Percentiles rank a stretch among this genome's conserved stretches.
These are phyloP conservation scores for Aspergillus spinulosporus DNA, from an alignment of 2,329 filamentous ascomycete genomes.

Conservation along the genomic window DNA sequence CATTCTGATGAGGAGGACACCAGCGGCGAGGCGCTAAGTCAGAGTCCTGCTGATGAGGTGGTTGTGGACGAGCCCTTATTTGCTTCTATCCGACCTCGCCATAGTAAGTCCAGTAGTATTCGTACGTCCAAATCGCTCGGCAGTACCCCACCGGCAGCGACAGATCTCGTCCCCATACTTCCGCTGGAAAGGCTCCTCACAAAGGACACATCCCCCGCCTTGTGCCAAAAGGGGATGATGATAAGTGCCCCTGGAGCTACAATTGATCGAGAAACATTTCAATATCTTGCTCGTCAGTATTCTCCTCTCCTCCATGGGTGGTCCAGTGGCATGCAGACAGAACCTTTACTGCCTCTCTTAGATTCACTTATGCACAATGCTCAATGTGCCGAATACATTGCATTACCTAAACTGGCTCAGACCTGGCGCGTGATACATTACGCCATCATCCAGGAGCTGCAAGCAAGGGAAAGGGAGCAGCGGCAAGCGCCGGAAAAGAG, in stretches of 20 bases:
- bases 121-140: slow-evolving; percentile 55
- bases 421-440: slow-evolving; percentile 60
- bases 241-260: slow-evolving; percentile 51
- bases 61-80: slow-evolving; percentile 57
- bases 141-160: slow-evolving; percentile 54
- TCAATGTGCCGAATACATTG: slow-evolving; percentile 52
- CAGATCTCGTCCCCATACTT: slow-evolving; percentile 50
- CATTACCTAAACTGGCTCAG: slow-evolving; percentile 55
- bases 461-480: slow-evolving; percentile 39
- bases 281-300: slow-evolving; percentile 47
- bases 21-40: slow-evolving; percentile 50
- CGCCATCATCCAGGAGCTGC: slow-evolving; percentile 53
- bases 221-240: slow-evolving; percentile 52
- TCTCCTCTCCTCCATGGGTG: slow-evolving; percentile 36
- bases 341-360: slow-evolving; percentile 36
- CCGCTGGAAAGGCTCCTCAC: slow-evolving; percentile 54
- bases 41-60: slow-evolving; percentile 58
- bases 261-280: slow-evolving; percentile 43
- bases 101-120: slow-evolving; percentile 48
- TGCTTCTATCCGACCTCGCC: slow-evolving; percentile 49
- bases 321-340: slow-evolving; percentile 23
- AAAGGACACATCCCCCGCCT: slow-evolving; percentile 40
- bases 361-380: slow-evolving; percentile 56
- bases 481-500: slow-evolving; percentile 24
- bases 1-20: slow-evolving; percentile 44